Evolutionary conservation across 352 stramenopile species (phyloP).

Genomic region (Pythium sp.): DNA sequence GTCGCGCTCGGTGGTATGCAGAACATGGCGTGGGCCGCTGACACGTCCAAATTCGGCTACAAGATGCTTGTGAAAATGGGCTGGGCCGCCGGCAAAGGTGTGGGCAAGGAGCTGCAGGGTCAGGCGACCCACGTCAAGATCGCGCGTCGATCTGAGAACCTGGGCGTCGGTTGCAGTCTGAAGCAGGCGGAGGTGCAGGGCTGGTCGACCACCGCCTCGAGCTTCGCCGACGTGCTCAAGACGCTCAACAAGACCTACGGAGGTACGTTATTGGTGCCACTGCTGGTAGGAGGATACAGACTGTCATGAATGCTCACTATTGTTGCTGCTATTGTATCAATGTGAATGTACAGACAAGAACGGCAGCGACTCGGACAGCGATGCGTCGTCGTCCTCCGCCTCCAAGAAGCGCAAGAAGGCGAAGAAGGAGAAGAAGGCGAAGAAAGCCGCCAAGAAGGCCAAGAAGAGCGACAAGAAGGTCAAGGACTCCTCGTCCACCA

Average conservation of each 20-base stretch:
- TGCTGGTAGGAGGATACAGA: not conserved
- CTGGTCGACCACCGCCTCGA: conserved; percentile 75
- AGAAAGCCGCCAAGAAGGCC: conserved; percentile 56
- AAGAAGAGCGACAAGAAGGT: conserved; percentile 60
- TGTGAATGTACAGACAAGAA: conserved; percentile 25
- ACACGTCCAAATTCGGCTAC: conserved; percentile 92
- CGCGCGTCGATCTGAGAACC: conserved; percentile 80
- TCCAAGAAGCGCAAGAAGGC: conserved; percentile 55
- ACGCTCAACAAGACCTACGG: conserved; percentile 83
- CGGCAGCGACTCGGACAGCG: conserved; percentile 30
- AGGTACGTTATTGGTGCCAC: conserved; percentile 3
- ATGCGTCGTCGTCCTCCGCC: conserved; percentile 30
- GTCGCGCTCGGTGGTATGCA: conserved; percentile 81
- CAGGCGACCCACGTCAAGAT: conserved; percentile 87
- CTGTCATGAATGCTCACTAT: not conserved
- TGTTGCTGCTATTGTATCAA: not conserved
- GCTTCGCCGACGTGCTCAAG: conserved; percentile 85
- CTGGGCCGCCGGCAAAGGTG: conserved; percentile 91
- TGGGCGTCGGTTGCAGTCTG: conserved; percentile 90
- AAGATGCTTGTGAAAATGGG: conserved; percentile 97
- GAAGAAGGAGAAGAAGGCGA: conserved; percentile 50
- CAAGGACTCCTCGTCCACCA: conserved; percentile 25
- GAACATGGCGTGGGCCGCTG: conserved; percentile 86
- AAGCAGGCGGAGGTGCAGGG: conserved; percentile 87
- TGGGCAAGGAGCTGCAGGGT: conserved; percentile 92